A percentile compares a stretch with the other conserved stretches of the same genome.
phyloP scores from a whole-genome alignment of 139 green algal genomes.

The Chlamydomonas schloesseri region DNA sequence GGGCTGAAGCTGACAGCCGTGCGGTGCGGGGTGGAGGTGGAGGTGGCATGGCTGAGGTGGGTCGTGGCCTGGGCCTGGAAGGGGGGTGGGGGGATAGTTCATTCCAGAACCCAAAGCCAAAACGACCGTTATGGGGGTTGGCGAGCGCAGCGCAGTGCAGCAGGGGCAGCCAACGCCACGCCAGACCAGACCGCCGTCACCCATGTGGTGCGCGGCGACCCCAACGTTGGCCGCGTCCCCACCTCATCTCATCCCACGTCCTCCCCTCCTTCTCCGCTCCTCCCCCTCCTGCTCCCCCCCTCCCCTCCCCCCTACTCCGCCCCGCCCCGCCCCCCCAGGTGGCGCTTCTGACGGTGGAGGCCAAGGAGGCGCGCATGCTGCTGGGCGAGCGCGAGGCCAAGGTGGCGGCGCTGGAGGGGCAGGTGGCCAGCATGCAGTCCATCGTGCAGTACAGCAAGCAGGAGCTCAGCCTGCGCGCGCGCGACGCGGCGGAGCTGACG shows the following conservation, averaged over 20 bases:
- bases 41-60: not conserved
- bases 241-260: too few relatives aligned
- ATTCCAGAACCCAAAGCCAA: too few relatives aligned
- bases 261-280: too few relatives aligned
- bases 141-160: too few relatives aligned
- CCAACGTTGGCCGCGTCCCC: too few relatives aligned
- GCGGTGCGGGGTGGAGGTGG: not conserved
- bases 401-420: slow-evolving; percentile 43
- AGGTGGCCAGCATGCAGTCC: slow-evolving; percentile 41
- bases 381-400: slow-evolving; percentile 29
- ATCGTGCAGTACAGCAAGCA: slow-evolving; percentile 48
- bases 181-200: too few relatives aligned
- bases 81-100: too few relatives aligned
- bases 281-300: not conserved
- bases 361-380: slow-evolving; percentile 46
- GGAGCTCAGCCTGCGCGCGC: slow-evolving; percentile 40
- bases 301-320: not conserved
- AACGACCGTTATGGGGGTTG: too few relatives aligned
- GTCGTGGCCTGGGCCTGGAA: too few relatives aligned
- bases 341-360: slow-evolving; percentile 43
- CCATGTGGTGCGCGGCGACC: too few relatives aligned
- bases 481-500: slow-evolving; percentile 42
- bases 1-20: too few relatives aligned
- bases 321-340: not conserved
- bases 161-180: too few relatives aligned